These are phyloP conservation scores for Suillus americanus DNA, from an alignment of 768 basidiomycete genomes.

Conservation along the genomic window DNA sequence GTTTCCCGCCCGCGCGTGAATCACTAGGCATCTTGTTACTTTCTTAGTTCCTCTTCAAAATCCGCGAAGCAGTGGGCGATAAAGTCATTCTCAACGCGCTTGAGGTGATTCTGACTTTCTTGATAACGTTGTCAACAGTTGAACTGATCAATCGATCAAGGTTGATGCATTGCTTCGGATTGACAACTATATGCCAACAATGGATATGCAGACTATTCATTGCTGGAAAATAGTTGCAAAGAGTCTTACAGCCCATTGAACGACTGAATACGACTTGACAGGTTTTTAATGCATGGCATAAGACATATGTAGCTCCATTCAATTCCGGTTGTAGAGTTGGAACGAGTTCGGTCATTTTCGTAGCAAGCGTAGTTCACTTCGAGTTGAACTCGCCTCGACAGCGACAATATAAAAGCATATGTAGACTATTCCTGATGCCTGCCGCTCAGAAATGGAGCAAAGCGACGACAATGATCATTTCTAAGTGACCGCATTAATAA, in stretches of 20 bases:
- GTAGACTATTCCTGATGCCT: conserved; percentile 6
- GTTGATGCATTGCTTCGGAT: background rate
- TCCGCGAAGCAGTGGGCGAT: conserved; percentile 95
- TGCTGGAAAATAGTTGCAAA: background rate
- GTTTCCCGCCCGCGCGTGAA: background rate
- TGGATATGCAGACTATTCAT: background rate
- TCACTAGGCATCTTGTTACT: background rate
- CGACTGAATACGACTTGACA: background rate
- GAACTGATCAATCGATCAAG: background rate
- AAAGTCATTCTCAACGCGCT: conserved; percentile 83
- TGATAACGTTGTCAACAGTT: background rate
- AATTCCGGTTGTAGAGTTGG: background rate
- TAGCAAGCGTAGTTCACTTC: background rate
- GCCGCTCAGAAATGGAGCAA: background rate
- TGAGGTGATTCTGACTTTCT: background rate
- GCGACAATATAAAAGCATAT: background rate
- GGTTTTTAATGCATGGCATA: background rate
- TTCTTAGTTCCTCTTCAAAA: conserved; percentile 90
- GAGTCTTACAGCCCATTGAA: background rate
- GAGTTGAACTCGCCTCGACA: conserved; percentile 1
- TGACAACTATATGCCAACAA: background rate
- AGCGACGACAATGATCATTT: background rate
- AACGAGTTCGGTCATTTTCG: background rate
- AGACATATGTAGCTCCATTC: background rate
- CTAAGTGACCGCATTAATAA: background rate